A percentile compares a stretch with the other conserved stretches of the same genome.
phyloP scores from a whole-genome alignment of 2,329 filamentous ascomycete species.

The Trichophyton mentagrophytes region DNA sequence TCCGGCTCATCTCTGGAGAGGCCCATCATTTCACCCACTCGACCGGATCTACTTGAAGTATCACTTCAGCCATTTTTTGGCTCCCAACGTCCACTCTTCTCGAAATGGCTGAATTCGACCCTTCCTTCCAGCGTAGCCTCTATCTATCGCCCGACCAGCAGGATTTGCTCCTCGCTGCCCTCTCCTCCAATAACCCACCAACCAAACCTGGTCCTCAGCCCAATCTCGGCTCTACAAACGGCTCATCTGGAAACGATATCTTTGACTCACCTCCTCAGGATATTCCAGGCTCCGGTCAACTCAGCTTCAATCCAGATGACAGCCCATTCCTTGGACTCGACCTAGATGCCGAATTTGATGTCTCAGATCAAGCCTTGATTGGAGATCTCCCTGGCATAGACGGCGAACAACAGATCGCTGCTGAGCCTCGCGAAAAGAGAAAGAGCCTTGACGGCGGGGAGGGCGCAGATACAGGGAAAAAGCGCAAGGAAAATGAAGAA shows the following conservation, averaged over 20 bases:
- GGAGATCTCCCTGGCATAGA: slow-evolving; percentile 51
- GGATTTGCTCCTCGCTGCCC: slow-evolving; percentile 59
- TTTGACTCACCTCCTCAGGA: slow-evolving; percentile 24
- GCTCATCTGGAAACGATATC: slow-evolving; percentile 12
- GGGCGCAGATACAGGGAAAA: slow-evolving; percentile 51
- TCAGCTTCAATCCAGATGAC: slow-evolving; percentile 48
- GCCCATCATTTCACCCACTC: not conserved
- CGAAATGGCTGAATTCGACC: slow-evolving; percentile 28
- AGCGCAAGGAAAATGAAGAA: slow-evolving; percentile 68
- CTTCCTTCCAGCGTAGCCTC: slow-evolving; percentile 42
- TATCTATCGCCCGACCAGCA: slow-evolving; percentile 66
- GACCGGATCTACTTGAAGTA: not conserved
- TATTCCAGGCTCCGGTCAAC: slow-evolving; percentile 33
- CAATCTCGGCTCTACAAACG: slow-evolving; percentile 13
- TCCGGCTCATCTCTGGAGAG: not conserved
- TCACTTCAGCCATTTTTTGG: not conserved
- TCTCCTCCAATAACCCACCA: slow-evolving; percentile 53
- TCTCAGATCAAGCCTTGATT: slow-evolving; percentile 56
- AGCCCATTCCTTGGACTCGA: slow-evolving; percentile 77
- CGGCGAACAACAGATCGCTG: slow-evolving; percentile 24
- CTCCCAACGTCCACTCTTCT: slow-evolving; percentile 3
- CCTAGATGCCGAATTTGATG: slow-evolving; percentile 64
- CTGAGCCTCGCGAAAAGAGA: slow-evolving; percentile 45
- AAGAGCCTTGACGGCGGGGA: slow-evolving; percentile 46
- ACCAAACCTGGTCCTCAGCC: slow-evolving; percentile 19